phyloP scores from a whole-genome alignment of 2,329 filamentous ascomycete species.

The Neonectria hederae region DNA sequence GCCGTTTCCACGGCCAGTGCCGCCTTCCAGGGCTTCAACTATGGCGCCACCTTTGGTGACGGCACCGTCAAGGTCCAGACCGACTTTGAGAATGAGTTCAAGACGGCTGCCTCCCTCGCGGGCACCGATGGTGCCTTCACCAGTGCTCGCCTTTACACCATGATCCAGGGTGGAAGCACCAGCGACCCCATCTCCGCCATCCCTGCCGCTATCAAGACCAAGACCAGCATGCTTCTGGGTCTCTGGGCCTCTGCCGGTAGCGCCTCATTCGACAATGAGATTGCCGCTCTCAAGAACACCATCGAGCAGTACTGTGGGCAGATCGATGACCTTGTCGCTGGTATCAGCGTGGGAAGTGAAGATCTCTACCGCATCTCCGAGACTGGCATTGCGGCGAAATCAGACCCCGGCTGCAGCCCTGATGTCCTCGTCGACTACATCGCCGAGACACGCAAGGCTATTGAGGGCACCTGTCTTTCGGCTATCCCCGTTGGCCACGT shows the following conservation, averaged over 20 bases:
- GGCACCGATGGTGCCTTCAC: constrained; percentile 72
- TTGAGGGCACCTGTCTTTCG: constrained; percentile 69
- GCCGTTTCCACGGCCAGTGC: constrained; percentile 49
- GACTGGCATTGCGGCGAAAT: constrained; percentile 71
- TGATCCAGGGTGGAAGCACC: constrained; percentile 73
- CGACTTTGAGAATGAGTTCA: constrained; percentile 78
- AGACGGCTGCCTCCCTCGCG: constrained; percentile 68
- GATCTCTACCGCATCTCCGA: constrained; percentile 84
- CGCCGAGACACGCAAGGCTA: constrained; percentile 68
- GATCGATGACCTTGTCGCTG: constrained; percentile 74
- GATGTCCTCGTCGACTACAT: constrained; percentile 75
- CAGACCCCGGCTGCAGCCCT: constrained; percentile 71
- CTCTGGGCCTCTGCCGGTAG: constrained; percentile 81
- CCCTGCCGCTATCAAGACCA: constrained; percentile 81
- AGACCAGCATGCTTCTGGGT: constrained; percentile 82
- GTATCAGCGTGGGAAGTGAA: constrained; percentile 87
- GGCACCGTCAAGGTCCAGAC: constrained; percentile 67
- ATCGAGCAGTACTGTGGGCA: constrained; percentile 73
- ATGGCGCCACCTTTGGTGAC: constrained; percentile 70
- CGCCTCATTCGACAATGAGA: constrained; percentile 73
- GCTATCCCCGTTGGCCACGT: constrained; percentile 78
- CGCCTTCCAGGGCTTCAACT: constrained; percentile 75
- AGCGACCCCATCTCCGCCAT: constrained; percentile 76
- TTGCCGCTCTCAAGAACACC: constrained; percentile 75
- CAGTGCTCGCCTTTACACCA: constrained; percentile 79